Percentiles rank a stretch among this genome's conserved stretches.
These are phyloP conservation scores for Didymella sp. DNA, from an alignment of 2,329 filamentous ascomycete genomes.

Conservation along the genomic window DNA sequence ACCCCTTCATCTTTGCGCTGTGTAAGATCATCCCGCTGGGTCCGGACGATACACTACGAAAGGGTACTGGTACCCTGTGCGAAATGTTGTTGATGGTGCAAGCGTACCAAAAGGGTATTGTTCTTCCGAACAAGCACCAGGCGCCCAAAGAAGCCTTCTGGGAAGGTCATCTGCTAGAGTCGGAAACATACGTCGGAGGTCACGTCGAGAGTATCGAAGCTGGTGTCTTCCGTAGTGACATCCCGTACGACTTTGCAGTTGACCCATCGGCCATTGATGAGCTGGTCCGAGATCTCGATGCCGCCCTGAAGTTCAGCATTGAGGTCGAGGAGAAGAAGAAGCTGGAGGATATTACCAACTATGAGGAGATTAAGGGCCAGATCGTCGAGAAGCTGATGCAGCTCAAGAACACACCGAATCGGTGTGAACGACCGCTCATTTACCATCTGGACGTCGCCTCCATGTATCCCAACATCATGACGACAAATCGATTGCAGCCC, in stretches of 20 bases:
- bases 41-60: constrained; percentile 89
- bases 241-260: constrained; percentile 92
- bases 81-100: constrained; percentile 99
- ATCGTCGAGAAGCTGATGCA: constrained; percentile 74
- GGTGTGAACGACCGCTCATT: constrained; percentile 85
- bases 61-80: constrained; percentile 97
- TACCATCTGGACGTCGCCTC: constrained; percentile 98
- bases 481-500: constrained; percentile 93
- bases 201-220: constrained; percentile 99
- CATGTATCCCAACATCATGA: constrained; percentile 99
- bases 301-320: constrained; percentile 82
- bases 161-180: constrained; percentile 94
- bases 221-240: constrained; percentile 94
- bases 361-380: constrained; percentile 74
- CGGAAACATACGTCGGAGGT: constrained; percentile 96
- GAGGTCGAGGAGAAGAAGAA: constrained; percentile 61
- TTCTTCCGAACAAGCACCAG: constrained; percentile 95
- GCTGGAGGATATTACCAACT: constrained; percentile 59
- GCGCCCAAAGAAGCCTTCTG: constrained; percentile 92
- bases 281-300: constrained; percentile 82
- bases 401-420: constrained; percentile 82
- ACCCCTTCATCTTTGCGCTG: constrained; percentile 98
- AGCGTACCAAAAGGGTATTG: constrained; percentile 88
- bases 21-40: constrained; percentile 95
- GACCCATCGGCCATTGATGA: constrained; percentile 90